Percentiles rank a stretch among this genome's conserved stretches.
Conservation (phyloP, 805 yeast species). For the Hanseniaspora mollemarum region DNA sequence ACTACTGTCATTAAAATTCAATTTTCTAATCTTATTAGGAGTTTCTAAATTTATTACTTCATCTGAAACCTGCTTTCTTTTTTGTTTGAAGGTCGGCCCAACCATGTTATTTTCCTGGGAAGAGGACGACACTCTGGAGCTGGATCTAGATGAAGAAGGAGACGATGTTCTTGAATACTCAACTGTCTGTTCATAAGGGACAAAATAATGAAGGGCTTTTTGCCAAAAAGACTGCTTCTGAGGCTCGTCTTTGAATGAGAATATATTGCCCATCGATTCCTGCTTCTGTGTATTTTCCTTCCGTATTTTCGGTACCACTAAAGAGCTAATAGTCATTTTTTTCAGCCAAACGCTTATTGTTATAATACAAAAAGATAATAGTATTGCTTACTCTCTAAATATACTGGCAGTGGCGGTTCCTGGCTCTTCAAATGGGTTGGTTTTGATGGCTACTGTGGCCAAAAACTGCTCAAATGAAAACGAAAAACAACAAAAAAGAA, state of each 20-base stretch:
- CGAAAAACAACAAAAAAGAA: not conserved
- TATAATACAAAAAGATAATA: not conserved
- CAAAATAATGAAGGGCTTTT: not conserved
- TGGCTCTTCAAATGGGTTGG: too few species aligned
- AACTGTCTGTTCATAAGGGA: slow-evolving; percentile 6
- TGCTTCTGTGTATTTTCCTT: not conserved
- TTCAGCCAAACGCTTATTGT: not conserved
- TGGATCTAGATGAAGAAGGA: slow-evolving; percentile 8
- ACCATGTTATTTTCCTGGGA: not conserved
- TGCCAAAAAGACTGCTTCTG: not conserved
- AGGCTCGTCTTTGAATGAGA: not conserved
- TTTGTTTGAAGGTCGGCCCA: not conserved
- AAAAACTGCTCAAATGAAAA: not conserved
- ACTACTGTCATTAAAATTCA: not conserved
- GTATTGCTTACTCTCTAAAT: too few species aligned
- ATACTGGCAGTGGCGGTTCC: too few species aligned
- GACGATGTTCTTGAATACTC: slow-evolving; percentile 3
- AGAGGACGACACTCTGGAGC: not conserved
- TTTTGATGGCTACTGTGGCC: not conserved
- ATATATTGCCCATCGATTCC: slow-evolving; percentile 4
- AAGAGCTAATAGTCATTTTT: not conserved
- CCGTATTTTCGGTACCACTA: not conserved
- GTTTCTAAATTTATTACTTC: not conserved
- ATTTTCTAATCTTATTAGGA: not conserved
- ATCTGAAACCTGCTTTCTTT: not conserved